A percentile compares a stretch with the other conserved stretches of the same genome.
Conservation (phyloP, 352 stramenopile species). For the Aphanomyces astaci region DNA sequence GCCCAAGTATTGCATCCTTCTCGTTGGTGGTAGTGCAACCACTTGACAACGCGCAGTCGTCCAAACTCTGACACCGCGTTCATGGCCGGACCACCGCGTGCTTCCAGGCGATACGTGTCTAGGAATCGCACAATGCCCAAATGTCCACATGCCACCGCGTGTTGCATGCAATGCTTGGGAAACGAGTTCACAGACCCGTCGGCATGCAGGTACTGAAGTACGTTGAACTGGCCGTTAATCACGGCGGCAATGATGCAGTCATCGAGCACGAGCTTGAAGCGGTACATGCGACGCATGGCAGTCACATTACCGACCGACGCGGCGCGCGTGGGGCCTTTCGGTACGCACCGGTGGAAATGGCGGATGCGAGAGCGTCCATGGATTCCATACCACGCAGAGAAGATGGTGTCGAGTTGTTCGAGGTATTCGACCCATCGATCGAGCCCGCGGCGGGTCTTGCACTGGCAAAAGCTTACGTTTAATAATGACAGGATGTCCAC, state of each 20-base stretch:
- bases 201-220: neutral
- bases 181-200: neutral
- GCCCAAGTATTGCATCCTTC: constrained; percentile 21
- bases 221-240: neutral
- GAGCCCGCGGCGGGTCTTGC: constrained; percentile 4
- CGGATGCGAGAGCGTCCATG: neutral
- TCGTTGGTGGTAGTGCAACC: neutral
- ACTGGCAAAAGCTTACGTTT: constrained; percentile 1
- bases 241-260: constrained; percentile 9
- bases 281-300: constrained; percentile 6
- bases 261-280: constrained; percentile 6
- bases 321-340: neutral
- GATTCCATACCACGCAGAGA: neutral
- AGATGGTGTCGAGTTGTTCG: constrained; percentile 1
- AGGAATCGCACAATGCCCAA: constrained; percentile 1
- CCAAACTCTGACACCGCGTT: constrained; percentile 4
- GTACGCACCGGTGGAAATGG: constrained; percentile 4
- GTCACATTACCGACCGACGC: neutral
- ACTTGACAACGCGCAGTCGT: constrained; percentile 6
- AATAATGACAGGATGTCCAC: neutral
- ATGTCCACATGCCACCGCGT: neutral
- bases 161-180: constrained; percentile 5
- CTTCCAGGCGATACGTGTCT: neutral
- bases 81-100: constrained; percentile 22
- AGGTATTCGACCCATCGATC: constrained; percentile 9